Conservation (phyloP, 225 moss, liverwort and hornwort species). For the Pseudoscleropodium purum region DNA sequence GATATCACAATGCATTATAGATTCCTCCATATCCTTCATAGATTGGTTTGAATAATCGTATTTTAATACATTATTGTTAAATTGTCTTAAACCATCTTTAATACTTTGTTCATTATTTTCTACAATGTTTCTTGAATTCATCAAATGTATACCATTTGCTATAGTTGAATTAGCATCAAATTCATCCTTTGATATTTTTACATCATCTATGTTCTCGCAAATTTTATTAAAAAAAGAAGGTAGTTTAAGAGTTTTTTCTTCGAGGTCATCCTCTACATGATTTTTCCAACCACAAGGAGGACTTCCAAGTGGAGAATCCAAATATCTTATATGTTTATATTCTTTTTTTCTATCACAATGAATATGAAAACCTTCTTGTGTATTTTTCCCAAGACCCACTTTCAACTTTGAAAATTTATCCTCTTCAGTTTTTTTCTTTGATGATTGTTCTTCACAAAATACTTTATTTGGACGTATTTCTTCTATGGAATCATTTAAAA, state of each 20-base stretch:
- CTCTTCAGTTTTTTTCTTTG: neutral
- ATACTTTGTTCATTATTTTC: neutral
- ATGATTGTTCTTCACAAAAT: slow-evolving; percentile 2
- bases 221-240: slow-evolving; percentile 42
- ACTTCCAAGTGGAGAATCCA: slow-evolving; percentile 66
- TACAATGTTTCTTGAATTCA: neutral
- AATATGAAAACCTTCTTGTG: neutral
- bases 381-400: slow-evolving; percentile 22
- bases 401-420: neutral
- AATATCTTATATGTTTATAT: slow-evolving; percentile 41
- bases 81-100: neutral
- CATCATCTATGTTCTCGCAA: slow-evolving; percentile 13
- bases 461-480: neutral
- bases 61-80: neutral
- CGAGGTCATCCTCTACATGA: slow-evolving; percentile 8
- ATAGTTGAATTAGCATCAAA: neutral
- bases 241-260: slow-evolving; percentile 28
- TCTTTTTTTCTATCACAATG: slow-evolving; percentile 38
- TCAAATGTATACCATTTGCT: neutral
- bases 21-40: neutral
- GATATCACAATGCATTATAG: neutral
- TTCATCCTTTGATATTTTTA: neutral
- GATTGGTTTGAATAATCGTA: neutral
- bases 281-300: slow-evolving; percentile 87
- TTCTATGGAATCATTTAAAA: neutral